Percentiles rank a stretch among this genome's conserved stretches.
phyloP scores from a whole-genome alignment of 371 early-diverging fungal species.

The Rhizopus microsporus region DNA sequence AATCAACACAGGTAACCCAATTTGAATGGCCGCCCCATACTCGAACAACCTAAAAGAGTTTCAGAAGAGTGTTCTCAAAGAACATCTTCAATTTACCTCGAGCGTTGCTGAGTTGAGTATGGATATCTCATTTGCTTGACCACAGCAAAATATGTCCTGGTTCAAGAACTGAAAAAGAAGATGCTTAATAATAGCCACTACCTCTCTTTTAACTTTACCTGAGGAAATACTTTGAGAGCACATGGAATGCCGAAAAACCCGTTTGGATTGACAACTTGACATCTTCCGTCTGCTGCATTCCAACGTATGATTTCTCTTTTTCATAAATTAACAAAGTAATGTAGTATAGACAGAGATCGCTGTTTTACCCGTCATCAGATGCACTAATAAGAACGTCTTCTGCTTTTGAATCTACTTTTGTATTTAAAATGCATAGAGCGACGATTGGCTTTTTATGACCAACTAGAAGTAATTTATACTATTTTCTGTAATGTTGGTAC shows the following conservation, averaged over 20 bases:
- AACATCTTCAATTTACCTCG: slow-evolving; percentile 32
- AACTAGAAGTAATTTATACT: slow-evolving; percentile 55
- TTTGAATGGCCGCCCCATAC: slow-evolving; percentile 69
- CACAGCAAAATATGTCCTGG: slow-evolving; percentile 47
- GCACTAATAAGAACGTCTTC: slow-evolving; percentile 68
- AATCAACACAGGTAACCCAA: slow-evolving; percentile 64
- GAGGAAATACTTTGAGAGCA: slow-evolving; percentile 45
- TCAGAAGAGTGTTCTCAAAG: too few relatives aligned
- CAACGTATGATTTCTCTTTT: slow-evolving; percentile 70
- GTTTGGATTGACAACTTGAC: slow-evolving; percentile 59
- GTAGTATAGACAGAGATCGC: background rate
- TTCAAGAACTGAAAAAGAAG: slow-evolving; percentile 30
- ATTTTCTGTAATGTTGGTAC: slow-evolving; percentile 2
- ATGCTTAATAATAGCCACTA: background rate
- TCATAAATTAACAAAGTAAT: background rate
- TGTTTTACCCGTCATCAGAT: slow-evolving; percentile 65
- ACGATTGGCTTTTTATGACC: slow-evolving; percentile 63
- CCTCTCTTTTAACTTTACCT: slow-evolving; percentile 19
- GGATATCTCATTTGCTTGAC: slow-evolving; percentile 45
- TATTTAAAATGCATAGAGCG: slow-evolving; percentile 51
- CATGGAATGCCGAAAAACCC: slow-evolving; percentile 64
- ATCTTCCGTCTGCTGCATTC: slow-evolving; percentile 72
- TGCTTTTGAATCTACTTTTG: slow-evolving; percentile 49
- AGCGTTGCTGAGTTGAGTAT: slow-evolving; percentile 52
- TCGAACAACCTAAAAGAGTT: slow-evolving; percentile 49